Base-by-base conservation (phyloP, 306 rosid genomes). In the Mucuna pruriens region DNA sequence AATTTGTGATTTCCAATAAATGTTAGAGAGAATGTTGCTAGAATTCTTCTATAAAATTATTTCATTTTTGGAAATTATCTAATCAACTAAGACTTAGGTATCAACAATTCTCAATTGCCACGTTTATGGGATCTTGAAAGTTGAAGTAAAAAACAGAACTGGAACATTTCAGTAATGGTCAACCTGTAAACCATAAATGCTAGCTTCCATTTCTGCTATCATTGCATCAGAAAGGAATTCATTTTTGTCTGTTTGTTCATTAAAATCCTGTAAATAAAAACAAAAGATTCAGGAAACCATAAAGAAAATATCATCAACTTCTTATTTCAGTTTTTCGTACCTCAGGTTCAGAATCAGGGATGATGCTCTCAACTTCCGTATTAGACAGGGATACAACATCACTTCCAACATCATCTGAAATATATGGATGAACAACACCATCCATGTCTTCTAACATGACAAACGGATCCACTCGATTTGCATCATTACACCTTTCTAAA, bases 191-290 rank as follows among this genome's bases (percentile, higher is more conserved):
- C 93, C 97, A 34, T 92, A 90, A 78, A 86, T 80, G 86, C 90
- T 89, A 70, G 97, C 97, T 84, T 92, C 97, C 90, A 89, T 89
- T 86, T 92, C 94, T 69, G 94, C 93, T 31, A 90, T 89, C 93
- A 85, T 83, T 80, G 90, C 94, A 71, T 90, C 97, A 79, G 88
- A 89, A 74, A 89, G 87, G 75, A 81, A 83, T 19, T 81, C 88
- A 79, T 51, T 87, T 45, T 65, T 82, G 39, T 81, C 93, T 55
- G 54, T 72, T 33, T 82, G 84, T 80, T 84, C 89, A 85, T 74
- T 84, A 80, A 57, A 84, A 87, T 89, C 97, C 94, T 90, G 77
- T 55, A 86, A 71, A 84, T 63, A 52, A 83, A 83, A 80, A 68
- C 38, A 74, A 34, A 75, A 68, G 11, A 81, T 49, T 87, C 33